Evolutionary conservation across 192 early-diverging fungal genomes (phyloP).

Genomic region (Oehlia diaphana): DNA sequence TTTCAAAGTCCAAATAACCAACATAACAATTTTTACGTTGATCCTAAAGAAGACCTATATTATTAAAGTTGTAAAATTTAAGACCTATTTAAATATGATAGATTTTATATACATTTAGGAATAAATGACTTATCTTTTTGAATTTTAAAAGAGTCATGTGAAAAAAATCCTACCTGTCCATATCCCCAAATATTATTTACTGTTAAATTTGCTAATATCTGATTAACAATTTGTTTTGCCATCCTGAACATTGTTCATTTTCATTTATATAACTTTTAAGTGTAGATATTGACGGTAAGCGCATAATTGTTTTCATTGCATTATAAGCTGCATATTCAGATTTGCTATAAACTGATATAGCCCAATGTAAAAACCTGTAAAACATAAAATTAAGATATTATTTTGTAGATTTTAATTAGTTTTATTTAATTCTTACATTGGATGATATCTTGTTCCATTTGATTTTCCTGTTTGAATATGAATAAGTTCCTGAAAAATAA

Average conservation of each 20-base stretch:
- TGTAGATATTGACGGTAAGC: not conserved
- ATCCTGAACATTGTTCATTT: not conserved
- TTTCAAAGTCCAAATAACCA: conserved; percentile 10
- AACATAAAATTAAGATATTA: not conserved
- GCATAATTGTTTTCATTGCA: not conserved
- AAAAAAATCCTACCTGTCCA: not conserved
- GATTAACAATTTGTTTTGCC: not conserved
- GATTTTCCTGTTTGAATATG: not conserved
- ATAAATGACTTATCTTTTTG: not conserved
- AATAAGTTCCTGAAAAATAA: conserved; percentile 12
- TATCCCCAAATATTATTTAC: not conserved
- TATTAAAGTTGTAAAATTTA: too few species aligned
- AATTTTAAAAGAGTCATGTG: conserved; percentile 14
- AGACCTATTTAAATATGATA: too few species aligned
- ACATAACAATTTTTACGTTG: conserved; percentile 5
- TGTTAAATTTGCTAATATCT: not conserved
- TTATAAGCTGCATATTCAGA: not conserved
- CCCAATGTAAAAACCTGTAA: conserved; percentile 4
- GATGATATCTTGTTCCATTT: conserved; percentile 11
- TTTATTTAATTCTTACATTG: conserved; percentile 6
- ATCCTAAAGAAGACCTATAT: too few species aligned
- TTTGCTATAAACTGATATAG: not conserved
- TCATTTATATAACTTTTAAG: conserved; percentile 5
- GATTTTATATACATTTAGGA: not conserved
- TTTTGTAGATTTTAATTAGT: not conserved